phyloP scores from a whole-genome alignment of 176 grass and related monocot species.

The Carex pumila region DNA sequence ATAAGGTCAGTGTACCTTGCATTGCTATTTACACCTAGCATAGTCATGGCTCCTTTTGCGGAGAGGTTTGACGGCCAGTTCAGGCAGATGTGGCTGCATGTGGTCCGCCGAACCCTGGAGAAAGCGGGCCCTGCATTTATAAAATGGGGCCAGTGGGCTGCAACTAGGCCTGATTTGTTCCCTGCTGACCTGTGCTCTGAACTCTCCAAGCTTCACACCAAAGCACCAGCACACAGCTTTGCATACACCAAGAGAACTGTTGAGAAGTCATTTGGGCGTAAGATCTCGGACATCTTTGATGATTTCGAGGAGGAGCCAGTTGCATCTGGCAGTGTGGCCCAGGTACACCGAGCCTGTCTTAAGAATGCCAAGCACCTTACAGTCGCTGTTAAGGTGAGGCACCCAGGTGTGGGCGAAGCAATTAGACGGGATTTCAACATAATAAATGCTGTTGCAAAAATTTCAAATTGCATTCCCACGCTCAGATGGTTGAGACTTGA shows the following conservation, averaged over 20 bases:
- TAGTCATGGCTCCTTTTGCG: slow-evolving; percentile 83
- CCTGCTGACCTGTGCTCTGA: slow-evolving; percentile 69
- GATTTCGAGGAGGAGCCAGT: slow-evolving; percentile 94
- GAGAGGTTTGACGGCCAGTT: slow-evolving; percentile 62
- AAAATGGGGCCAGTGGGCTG: slow-evolving; percentile 99
- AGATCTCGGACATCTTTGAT: slow-evolving; percentile 84
- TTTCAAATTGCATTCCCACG: slow-evolving; percentile 68
- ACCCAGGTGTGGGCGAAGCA: slow-evolving; percentile 84
- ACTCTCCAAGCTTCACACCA: slow-evolving; percentile 75
- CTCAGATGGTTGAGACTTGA: slow-evolving; percentile 90
- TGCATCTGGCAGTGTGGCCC: slow-evolving; percentile 96
- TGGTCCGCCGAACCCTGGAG: slow-evolving; percentile 77
- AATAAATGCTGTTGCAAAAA: slow-evolving; percentile 71
- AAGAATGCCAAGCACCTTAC: slow-evolving; percentile 46
- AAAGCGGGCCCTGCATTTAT: slow-evolving; percentile 96
- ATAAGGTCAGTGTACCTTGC: slow-evolving; percentile 78
- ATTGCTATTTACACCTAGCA: slow-evolving; percentile 71
- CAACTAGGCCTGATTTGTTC: slow-evolving; percentile 88
- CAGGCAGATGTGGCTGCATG: slow-evolving; percentile 65
- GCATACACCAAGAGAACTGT: slow-evolving; percentile 78
- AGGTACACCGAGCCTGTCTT: slow-evolving; percentile 78
- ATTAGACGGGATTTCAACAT: slow-evolving; percentile 90
- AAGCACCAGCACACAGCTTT: slow-evolving; percentile 84
- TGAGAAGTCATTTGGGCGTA: slow-evolving; percentile 89
- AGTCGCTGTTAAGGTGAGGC: slow-evolving; percentile 92